Percentiles rank a stretch among this genome's conserved stretches.
Evolutionary conservation across 305 asterid species (phyloP).

Genomic region (Ajuga reptans): DNA sequence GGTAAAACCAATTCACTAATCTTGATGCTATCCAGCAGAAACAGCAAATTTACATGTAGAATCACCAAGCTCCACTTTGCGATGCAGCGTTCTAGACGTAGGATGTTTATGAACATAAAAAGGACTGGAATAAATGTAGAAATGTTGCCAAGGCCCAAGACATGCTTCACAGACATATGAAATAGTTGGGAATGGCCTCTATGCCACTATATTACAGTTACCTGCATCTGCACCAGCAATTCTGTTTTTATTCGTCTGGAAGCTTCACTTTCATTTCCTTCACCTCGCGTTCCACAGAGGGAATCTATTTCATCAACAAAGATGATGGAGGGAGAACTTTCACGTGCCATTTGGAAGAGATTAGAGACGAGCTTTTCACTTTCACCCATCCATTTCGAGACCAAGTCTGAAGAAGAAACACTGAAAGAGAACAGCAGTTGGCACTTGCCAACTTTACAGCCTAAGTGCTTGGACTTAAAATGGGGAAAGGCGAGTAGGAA

Average conservation of each 20-base stretch:
- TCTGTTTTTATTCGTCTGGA: constrained; percentile 94
- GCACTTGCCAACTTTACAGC: constrained; percentile 52
- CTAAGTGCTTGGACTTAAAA: constrained; percentile 30
- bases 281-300: constrained; percentile 87
- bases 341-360: constrained; percentile 97
- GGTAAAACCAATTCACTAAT: not conserved
- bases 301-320: constrained; percentile 94
- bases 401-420: constrained; percentile 90
- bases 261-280: constrained; percentile 97
- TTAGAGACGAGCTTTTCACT: constrained; percentile 95
- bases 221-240: constrained; percentile 98
- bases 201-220: constrained; percentile 27
- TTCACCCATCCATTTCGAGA: constrained; percentile 99
- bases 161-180: not conserved
- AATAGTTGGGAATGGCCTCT: not conserved
- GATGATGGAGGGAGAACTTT: constrained; percentile 88
- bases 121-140: not conserved
- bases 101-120: not conserved
- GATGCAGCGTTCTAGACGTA: not conserved
- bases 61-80: no score
- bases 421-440: constrained; percentile 60
- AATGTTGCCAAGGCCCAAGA: not conserved
- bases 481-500: not conserved
- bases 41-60: no score
- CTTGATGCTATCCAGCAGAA: constrained; percentile 4